phyloP scores from a whole-genome alignment of 192 early-diverging fungal genomes.

The Backusella luteola region DNA sequence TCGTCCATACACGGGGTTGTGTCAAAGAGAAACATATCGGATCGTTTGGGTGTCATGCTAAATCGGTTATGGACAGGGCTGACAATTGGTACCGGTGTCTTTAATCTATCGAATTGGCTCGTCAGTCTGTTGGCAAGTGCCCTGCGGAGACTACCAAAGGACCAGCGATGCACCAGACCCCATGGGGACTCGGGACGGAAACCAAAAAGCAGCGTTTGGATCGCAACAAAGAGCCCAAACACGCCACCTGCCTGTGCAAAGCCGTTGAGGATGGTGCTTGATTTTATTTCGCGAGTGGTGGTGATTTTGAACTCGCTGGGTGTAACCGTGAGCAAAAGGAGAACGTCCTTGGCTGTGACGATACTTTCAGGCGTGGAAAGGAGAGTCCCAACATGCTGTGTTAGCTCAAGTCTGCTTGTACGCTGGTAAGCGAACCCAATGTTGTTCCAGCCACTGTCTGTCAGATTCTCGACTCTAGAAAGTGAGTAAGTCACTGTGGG shows the following conservation, averaged over 20 bases:
- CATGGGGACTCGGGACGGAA: constrained; percentile 19
- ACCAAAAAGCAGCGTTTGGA: constrained; percentile 11
- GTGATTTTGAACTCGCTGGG: neutral
- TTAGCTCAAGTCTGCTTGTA: neutral
- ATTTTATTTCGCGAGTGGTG: neutral
- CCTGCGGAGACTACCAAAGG: neutral
- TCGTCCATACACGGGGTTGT: neutral
- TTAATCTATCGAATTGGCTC: neutral
- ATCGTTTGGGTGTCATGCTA: neutral
- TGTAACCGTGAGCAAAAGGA: neutral
- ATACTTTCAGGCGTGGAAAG: neutral
- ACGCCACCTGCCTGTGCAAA: constrained; percentile 12
- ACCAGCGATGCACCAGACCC: constrained; percentile 13
- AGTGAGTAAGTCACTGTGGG: neutral
- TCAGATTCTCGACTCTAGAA: neutral
- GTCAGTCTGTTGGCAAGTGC: neutral
- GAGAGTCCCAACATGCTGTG: neutral
- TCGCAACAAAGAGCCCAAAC: constrained; percentile 1
- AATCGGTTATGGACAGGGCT: neutral
- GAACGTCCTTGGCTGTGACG: no score
- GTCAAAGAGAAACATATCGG: neutral
- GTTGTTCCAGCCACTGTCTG: constrained; percentile 1
- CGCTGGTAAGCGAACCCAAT: neutral
- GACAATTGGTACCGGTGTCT: neutral
- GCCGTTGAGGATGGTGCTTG: neutral